A percentile compares a stretch with the other conserved stretches of the same genome.
phyloP scores from a whole-genome alignment of 2,329 filamentous ascomycete genomes.

The Sporothrix curviconia region DNA sequence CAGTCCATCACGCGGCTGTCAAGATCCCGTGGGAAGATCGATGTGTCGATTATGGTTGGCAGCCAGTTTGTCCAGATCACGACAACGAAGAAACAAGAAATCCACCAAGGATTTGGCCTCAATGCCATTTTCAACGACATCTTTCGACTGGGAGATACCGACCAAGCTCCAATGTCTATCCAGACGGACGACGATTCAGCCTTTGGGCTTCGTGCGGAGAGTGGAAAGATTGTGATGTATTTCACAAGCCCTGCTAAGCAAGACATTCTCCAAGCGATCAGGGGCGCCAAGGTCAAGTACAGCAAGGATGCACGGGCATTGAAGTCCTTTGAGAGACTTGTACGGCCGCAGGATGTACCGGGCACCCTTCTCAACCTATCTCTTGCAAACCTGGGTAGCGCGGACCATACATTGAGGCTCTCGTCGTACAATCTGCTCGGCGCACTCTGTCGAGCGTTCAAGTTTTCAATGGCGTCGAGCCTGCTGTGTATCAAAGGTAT shows the following conservation, averaged over 20 bases:
- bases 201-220: conserved; percentile 61
- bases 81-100: conserved; percentile 61
- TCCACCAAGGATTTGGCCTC: conserved; percentile 55
- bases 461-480: conserved; percentile 55
- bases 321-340: conserved; percentile 58
- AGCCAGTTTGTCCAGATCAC: conserved; percentile 65
- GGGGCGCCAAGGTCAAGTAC: conserved; percentile 56
- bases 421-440: conserved; percentile 63
- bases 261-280: conserved; percentile 58
- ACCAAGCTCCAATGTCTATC: conserved; percentile 59
- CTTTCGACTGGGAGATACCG: conserved; percentile 60
- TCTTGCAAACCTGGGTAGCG: conserved; percentile 58
- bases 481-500: conserved; percentile 56
- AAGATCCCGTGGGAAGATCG: conserved; percentile 63
- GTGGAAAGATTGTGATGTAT: conserved; percentile 65
- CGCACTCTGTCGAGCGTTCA: conserved; percentile 60
- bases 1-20: conserved; percentile 60
- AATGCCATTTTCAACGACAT: conserved; percentile 63
- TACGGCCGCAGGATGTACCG: conserved; percentile 63
- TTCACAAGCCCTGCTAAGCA: conserved; percentile 60
- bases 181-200: conserved; percentile 60
- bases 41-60: conserved; percentile 62
- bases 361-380: conserved; percentile 63
- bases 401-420: conserved; percentile 52
- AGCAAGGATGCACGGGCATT: conserved; percentile 55